Evolutionary conservation across 2,329 filamentous ascomycete genomes (phyloP), one percentile per base, ranked within the genome.

Genomic region (Cladosporium phlei): DNA sequence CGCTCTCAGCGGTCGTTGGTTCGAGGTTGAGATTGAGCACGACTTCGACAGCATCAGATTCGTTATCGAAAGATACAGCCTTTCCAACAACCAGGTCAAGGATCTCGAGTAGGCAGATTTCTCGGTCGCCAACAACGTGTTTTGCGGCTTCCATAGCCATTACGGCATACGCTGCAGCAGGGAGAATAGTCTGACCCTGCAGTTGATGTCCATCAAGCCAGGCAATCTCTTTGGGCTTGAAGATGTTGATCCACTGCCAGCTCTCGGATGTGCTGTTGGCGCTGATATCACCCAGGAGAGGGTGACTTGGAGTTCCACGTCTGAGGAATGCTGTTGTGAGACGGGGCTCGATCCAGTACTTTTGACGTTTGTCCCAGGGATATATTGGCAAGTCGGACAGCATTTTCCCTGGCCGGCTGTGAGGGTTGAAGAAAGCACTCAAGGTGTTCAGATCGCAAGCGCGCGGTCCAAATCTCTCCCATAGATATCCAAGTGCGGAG

Each of bases 21-120:
- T 28, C 27, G 10, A 28, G 27, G 8, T 9, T 28, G 8, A 28
- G 10, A 10, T 28, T 28, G 27, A 28, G 27, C 27, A 11, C 27
- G n/a, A 28, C 4, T 11, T 28, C 27, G n/a, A 28, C 4, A 28
- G n/a, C n/a, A n/a, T n/a, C 12, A 17, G 9, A 17, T 6, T 51
- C 44, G 2, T 52, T 30, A 11, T 44, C 34, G 11, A 60, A 53
- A 0, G 47, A 25, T 12, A 60, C 3, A 1, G 55, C 47, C 9
- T 46, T 47, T 8, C 17, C 28, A 35, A 59, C 56, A 9, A 34
- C 24, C 14, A 59, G 12, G 20, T 58, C 46, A 5, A 37, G 16
- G 10, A 59, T 27, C 9, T 49, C 48, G 9, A 59, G 6, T 4
- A 43, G 24, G n/a, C n/a, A n/a, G n/a, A n/a, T n/a, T n/a, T n/a